Conservation (phyloP, 768 basidiomycete species). For the Boletus patriciae region DNA sequence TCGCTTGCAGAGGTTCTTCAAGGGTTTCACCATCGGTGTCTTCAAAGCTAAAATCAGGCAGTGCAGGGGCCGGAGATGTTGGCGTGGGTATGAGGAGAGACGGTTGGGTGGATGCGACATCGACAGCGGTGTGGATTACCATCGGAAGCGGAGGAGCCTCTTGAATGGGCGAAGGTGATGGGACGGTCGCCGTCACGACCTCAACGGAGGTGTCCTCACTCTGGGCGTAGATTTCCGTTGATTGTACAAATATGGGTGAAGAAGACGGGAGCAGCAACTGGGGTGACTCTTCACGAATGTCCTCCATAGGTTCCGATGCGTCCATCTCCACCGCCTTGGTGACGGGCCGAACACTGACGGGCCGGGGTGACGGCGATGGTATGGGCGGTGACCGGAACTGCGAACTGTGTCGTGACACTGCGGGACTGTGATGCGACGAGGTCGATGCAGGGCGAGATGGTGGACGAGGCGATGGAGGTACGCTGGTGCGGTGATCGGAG, state of each 20-base stretch:
- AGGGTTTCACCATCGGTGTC: conserved; percentile 27
- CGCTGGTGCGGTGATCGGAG: conserved; percentile 1
- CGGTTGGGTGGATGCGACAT: conserved; percentile 27
- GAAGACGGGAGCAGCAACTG: conserved; percentile 25
- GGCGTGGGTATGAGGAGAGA: conserved; percentile 39
- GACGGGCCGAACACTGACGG: conserved; percentile 2
- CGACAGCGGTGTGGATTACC: conserved; percentile 29
- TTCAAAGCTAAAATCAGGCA: conserved; percentile 37
- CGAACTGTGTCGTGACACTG: conserved; percentile 21
- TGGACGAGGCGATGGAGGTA: conserved; percentile 14
- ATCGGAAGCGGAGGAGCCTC: conserved; percentile 14
- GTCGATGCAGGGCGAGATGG: conserved; percentile 18
- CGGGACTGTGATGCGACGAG: conserved; percentile 15
- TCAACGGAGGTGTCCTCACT: not conserved
- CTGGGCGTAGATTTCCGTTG: not conserved
- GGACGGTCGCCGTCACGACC: not conserved
- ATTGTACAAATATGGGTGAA: conserved; percentile 13
- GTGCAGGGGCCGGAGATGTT: conserved; percentile 32
- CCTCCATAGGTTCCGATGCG: conserved; percentile 20
- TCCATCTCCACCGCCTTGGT: conserved; percentile 15
- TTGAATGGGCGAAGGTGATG: conserved; percentile 1
- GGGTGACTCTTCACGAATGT: conserved; percentile 24
- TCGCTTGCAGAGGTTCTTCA: conserved; percentile 19
- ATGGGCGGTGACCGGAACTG: conserved; percentile 9
- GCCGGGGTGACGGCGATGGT: conserved; percentile 12